Conservation (phyloP, 2,329 filamentous ascomycete genomes). For the Dryadomyces quercivorus region DNA sequence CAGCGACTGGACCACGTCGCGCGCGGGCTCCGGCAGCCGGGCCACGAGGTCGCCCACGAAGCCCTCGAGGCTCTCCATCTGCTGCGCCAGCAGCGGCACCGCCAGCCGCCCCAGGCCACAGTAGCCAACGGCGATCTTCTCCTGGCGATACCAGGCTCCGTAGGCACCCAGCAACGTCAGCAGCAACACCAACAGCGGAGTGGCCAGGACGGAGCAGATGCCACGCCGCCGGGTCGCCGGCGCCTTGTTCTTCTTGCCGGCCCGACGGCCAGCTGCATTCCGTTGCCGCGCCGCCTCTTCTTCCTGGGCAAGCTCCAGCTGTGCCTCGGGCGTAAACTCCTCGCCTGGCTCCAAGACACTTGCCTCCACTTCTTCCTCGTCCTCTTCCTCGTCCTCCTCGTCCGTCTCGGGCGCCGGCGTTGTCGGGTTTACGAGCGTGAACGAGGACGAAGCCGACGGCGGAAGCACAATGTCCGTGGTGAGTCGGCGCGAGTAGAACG, state of each 20-base stretch:
- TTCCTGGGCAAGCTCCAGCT: slow-evolving; percentile 65
- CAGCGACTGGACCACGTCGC: slow-evolving; percentile 19
- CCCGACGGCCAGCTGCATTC: slow-evolving; percentile 25
- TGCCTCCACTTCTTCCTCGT: not conserved
- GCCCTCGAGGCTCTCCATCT: slow-evolving; percentile 25
- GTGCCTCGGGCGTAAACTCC: slow-evolving; percentile 88
- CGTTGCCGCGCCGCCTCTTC: slow-evolving; percentile 40
- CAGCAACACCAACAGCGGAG: slow-evolving; percentile 60
- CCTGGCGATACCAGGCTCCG: slow-evolving; percentile 76
- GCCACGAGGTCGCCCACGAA: slow-evolving; percentile 39
- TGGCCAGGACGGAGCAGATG: slow-evolving; percentile 34
- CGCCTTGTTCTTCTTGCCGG: not conserved
- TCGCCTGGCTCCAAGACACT: slow-evolving; percentile 55
- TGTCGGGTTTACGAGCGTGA: not conserved
- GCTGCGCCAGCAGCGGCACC: slow-evolving; percentile 27
- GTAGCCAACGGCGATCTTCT: slow-evolving; percentile 93
- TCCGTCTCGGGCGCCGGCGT: not conserved
- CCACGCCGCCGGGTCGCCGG: slow-evolving; percentile 23
- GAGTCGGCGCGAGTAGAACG: slow-evolving; percentile 26
- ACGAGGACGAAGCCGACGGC: not conserved
- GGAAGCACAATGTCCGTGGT: slow-evolving; percentile 20
- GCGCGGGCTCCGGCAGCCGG: slow-evolving; percentile 23
- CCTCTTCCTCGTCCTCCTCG: not conserved
- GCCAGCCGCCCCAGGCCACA: slow-evolving; percentile 69
- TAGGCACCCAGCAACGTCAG: slow-evolving; percentile 60